A percentile compares a stretch with the other conserved stretches of the same genome.
These are phyloP conservation scores for Xerocomus potaroensis DNA, from an alignment of 768 basidiomycete species.

Conservation along the genomic window DNA sequence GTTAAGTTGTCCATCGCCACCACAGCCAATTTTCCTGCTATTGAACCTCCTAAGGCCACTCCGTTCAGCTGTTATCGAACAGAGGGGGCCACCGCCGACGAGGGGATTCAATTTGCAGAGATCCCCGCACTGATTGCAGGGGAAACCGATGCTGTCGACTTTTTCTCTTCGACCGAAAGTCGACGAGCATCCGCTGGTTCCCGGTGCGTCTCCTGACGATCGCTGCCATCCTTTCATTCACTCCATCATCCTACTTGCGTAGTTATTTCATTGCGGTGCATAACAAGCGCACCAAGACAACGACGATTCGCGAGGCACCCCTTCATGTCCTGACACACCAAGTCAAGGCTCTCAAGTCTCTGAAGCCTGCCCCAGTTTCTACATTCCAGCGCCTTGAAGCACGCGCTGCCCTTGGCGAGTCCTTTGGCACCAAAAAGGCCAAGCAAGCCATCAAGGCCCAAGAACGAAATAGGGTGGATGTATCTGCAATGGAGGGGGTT, in stretches of 20 bases:
- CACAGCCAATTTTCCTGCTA: slow-evolving; percentile 61
- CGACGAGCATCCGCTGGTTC: slow-evolving; percentile 54
- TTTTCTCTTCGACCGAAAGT: slow-evolving; percentile 59
- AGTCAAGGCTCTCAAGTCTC: slow-evolving; percentile 80
- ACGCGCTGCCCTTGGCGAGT: slow-evolving; percentile 77
- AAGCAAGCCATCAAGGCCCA: slow-evolving; percentile 78
- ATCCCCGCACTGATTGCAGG: slow-evolving; percentile 56
- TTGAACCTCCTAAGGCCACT: slow-evolving; percentile 53
- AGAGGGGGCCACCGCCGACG: slow-evolving; percentile 18
- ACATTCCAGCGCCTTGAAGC: slow-evolving; percentile 53
- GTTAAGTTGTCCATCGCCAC: slow-evolving; percentile 10
- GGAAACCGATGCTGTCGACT: slow-evolving; percentile 82
- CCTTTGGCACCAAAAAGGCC: slow-evolving; percentile 95
- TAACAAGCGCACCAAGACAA: slow-evolving; percentile 68
- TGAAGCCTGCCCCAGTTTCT: slow-evolving; percentile 47
- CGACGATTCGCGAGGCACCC: slow-evolving; percentile 64
- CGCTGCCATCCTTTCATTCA: slow-evolving; percentile 2
- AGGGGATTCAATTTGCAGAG: slow-evolving; percentile 29
- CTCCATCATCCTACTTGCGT: background rate
- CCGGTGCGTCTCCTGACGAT: slow-evolving; percentile 45
- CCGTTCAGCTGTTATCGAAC: slow-evolving; percentile 61
- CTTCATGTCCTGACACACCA: slow-evolving; percentile 68
- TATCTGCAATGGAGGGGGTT: slow-evolving; percentile 81
- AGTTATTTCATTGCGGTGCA: slow-evolving; percentile 85
- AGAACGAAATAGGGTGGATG: slow-evolving; percentile 89